Percentiles rank a stretch among this genome's conserved stretches.
These are phyloP conservation scores for Debaryomyces nepalensis DNA, from an alignment of 1,139 yeast genomes.

Conservation along the genomic window DNA sequence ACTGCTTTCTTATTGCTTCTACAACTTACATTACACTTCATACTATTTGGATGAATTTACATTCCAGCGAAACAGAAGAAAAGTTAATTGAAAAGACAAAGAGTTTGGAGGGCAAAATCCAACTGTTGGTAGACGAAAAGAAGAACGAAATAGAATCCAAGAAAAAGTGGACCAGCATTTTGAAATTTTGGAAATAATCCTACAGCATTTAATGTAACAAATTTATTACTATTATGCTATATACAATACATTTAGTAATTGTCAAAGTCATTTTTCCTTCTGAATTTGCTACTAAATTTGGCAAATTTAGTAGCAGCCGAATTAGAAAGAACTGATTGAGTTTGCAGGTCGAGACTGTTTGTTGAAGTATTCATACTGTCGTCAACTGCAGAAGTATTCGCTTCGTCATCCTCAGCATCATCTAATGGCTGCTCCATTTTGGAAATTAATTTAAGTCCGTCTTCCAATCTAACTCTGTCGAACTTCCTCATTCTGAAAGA, in stretches of 20 bases:
- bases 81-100: constrained; percentile 29
- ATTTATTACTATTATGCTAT: not conserved
- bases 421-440: constrained; percentile 35
- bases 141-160: constrained; percentile 23
- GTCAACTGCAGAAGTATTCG: constrained; percentile 17
- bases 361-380: constrained; percentile 26
- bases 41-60: constrained; percentile 37
- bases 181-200: constrained; percentile 25
- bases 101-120: constrained; percentile 37
- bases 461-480: constrained; percentile 48
- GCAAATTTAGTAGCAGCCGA: constrained; percentile 47
- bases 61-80: constrained; percentile 35
- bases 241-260: constrained; percentile 4
- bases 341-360: constrained; percentile 27
- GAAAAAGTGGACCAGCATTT: constrained; percentile 27
- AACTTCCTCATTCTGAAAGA: constrained; percentile 46
- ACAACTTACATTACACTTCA: constrained; percentile 45
- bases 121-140: constrained; percentile 36
- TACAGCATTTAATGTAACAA: constrained; percentile 4
- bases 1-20: constrained; percentile 47
- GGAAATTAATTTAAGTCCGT: constrained; percentile 41
- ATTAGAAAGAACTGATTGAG: constrained; percentile 31
- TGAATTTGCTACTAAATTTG: constrained; percentile 43
- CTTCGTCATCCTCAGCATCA: constrained; percentile 17
- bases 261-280: constrained; percentile 21